Evolutionary conservation across 2,329 filamentous ascomycete species (phyloP).

Genomic region (Pestalotiopsis fici): DNA sequence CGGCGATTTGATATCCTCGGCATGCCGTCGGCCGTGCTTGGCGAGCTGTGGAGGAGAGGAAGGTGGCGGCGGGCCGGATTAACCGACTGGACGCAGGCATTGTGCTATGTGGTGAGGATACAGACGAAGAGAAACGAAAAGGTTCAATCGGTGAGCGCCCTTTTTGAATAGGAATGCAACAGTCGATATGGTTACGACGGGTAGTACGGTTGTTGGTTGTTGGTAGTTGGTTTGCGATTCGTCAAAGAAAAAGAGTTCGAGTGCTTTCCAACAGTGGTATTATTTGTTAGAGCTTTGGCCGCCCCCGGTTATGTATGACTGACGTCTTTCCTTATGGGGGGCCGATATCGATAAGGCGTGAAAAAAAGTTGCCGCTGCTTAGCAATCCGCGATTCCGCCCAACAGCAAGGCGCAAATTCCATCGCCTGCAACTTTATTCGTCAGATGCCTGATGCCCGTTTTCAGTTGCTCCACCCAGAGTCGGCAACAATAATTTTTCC

Average conservation of each 20-base stretch:
- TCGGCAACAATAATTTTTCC: background rate
- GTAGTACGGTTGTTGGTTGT: background rate
- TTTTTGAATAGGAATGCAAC: background rate
- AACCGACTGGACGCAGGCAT: slow-evolving; percentile 22
- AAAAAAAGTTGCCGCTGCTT: slow-evolving; percentile 4
- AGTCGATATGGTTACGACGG: background rate
- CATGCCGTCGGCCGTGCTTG: slow-evolving; percentile 15
- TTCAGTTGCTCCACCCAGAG: background rate
- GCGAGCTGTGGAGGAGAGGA: slow-evolving; percentile 24
- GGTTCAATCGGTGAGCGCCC: background rate
- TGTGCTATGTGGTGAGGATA: background rate
- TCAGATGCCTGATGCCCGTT: background rate
- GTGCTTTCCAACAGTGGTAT: background rate
- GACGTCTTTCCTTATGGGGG: background rate
- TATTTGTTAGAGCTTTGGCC: background rate
- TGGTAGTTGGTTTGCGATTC: background rate
- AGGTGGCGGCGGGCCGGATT: slow-evolving; percentile 24
- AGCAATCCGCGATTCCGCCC: background rate
- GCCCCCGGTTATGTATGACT: background rate
- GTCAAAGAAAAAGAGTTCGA: background rate
- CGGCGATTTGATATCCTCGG: slow-evolving; percentile 24
- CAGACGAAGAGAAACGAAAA: background rate
- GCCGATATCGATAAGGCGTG: slow-evolving; percentile 9
- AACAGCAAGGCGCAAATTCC: slow-evolving; percentile 8
- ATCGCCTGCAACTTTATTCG: slow-evolving; percentile 3